These are phyloP conservation scores for Cucumis variabilis DNA, from an alignment of 331 rosid species.

Conservation along the genomic window DNA sequence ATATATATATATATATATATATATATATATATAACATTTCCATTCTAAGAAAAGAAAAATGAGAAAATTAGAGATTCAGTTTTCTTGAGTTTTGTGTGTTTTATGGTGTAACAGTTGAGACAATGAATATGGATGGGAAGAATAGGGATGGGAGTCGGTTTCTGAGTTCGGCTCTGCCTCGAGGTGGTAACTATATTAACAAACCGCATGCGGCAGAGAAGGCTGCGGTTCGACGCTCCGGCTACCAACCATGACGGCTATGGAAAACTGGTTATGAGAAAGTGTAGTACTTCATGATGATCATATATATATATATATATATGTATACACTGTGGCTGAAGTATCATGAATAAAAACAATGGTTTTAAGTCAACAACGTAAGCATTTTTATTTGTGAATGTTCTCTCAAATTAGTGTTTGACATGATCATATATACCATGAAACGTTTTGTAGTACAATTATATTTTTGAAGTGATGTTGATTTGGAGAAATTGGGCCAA, in stretches of 20 bases:
- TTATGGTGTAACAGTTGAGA: not conserved
- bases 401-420: not conserved
- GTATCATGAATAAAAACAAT: not conserved
- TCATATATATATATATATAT: no score
- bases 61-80: no score
- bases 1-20: no score
- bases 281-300: not conserved
- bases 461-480: no score
- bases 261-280: not conserved
- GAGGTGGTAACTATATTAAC: not conserved
- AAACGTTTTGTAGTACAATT: not conserved
- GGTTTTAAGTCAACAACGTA: no score
- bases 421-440: not conserved
- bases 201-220: not conserved
- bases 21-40: no score
- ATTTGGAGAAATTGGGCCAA: no score
- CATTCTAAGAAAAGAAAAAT: no score
- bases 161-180: not conserved
- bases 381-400: no score
- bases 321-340: not conserved
- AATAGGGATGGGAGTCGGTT: not conserved
- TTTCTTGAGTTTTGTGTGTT: not conserved
- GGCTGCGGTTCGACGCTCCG: not conserved
- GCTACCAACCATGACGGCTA: not conserved
- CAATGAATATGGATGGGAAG: not conserved